Evolutionary conservation across 108 stramenopile genomes (phyloP), one percentile per base, ranked within the genome.

Genomic region (Pseudonitzschia multistriata): DNA sequence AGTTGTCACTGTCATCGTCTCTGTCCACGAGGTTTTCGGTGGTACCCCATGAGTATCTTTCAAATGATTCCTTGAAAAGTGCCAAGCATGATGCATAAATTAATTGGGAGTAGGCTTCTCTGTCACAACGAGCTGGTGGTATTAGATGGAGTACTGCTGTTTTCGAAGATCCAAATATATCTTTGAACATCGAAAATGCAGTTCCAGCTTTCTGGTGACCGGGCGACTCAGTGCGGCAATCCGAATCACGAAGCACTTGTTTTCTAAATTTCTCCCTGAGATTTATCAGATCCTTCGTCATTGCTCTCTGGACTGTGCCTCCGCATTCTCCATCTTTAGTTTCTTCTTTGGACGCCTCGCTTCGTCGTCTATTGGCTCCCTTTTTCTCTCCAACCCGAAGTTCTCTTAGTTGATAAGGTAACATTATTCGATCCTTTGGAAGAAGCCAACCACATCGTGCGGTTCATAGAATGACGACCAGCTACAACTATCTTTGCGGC

Each of bases 81-180:
- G 63, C 29, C 5, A 83, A 68, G 45, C 70, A 75, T 6, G 78
- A 56, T 3, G 78, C 75, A 64, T 76, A 79, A 33, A 79, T 67
- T 28, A 83, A 39, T 66, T 83, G 81, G 8, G 74, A 25, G 60
- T 77, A 83, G 2, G 72, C 75, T 52, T 68, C 78, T 62, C 40
- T 37, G 42, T 79, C 78, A 61, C 78, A 79, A 63, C 66, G 45
- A n/a, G 59, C 54, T n/a, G 78, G 74, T 21, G 69, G 64, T 33
- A 72, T 11, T 5, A 71, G 60, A 74, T 81, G 81, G 6, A 81
- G 31, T 24, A 77, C 7, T 2, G 72, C 75, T 17, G 76, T 64
- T 57, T 72, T 75, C 48, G 75, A 49, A 3, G 34, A 29, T 48
- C 67, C 54, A 57, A 81, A 81, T 0, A 61, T 25, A 19, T 65